Evolutionary conservation across 306 rosid species (phyloP), one percentile per base, ranked within the genome.

Genomic region (Biancaea sappan): DNA sequence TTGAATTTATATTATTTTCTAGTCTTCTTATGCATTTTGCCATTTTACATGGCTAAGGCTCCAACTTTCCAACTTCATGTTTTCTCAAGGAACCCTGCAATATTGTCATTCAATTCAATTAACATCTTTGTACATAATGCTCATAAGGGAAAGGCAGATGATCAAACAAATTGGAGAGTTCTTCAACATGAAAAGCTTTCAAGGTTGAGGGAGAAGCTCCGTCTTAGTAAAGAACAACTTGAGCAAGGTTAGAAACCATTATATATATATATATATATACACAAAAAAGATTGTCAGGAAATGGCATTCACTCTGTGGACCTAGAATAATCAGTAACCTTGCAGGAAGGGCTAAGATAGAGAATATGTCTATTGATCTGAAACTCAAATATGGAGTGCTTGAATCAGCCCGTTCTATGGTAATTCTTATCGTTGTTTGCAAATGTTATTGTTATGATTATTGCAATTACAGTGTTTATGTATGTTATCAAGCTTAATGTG

Each of bases 71-170:
- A 6, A 62, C 38, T 35, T 37, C 18, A n/a, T 73, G 46, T 63
- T 65, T 73, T 50, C 73, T 41, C 43, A 37, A 63, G 68, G 53
- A 15, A 72, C 44, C 73, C 34, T 32, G 76, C 18, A 26, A 38
- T 58, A 62, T 28, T 3, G 14, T 38, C 75, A 15, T 74, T 74
- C 53, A 50, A 63, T 74, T 79, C 28, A 64, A 59, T 22, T 82
- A 70, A 76, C 72, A 66, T 59, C 44, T 59, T 66, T 76, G 31
- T 67, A 40, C 24, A 47, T 79, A 37, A 51, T 75, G 71, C 78
- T 82, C 43, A 4, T 35, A 70, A 94, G 99, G 96, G 96, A 61
- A 94, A 87, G 84, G 96, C 88, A 21, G 97, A 94, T 72, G 96
- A 92, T 83, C 96, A 90, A 73, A 82, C 51, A 51, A 87, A 88